Base-by-base conservation (phyloP, 495 filamentous ascomycete species). In the Cenococcum geophilum region DNA sequence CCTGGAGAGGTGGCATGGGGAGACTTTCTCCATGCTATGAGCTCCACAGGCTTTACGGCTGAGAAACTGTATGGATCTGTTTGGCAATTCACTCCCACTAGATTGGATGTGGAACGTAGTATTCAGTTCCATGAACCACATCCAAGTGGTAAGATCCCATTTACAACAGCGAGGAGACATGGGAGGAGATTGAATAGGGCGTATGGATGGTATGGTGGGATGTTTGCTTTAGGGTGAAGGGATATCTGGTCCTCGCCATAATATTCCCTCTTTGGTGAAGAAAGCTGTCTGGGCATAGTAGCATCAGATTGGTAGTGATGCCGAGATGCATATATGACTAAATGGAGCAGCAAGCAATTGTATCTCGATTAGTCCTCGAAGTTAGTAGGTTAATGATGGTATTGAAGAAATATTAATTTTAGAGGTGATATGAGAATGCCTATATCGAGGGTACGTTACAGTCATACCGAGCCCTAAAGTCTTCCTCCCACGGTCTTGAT, bases 61-160 rank as follows among this genome's bases (percentile, higher is more conserved):
- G 58, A 78, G 70, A 82, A 83, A 61, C 72, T 83, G 0, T 77
- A 82, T 55, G 80, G 81, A 1, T 79, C 75, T 5, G 75, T 79
- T 4, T 83, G 80, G 81, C 74, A 79, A 21, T 82, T 83, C 61
- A 62, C 60, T 45, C 74, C 78, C 8, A 59, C 61, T n/a, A 69
- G 42, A 11, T 60, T 73, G 9, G 76, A 79, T 61, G 69, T 74
- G 8, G 66, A 73, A 54, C 58, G 76, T 0, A 77, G 74, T n/a
- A 80, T 83, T 43, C 79, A 77, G 49, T 79, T 82, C 47, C 79
- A 82, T 60, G 79, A 83, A 63, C 80, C 80, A 22, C 77, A 81
- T 70, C 77, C 76, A 10, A 65, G 57, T 11, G 68, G 69, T 2
- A 83, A 82, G 70, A 75, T 84, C n/a, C 71, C 74, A 1, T 77